A percentile compares a stretch with the other conserved stretches of the same genome.
Evolutionary conservation across 257 asterid genomes (phyloP).

Genomic region (Apocynum venetum): DNA sequence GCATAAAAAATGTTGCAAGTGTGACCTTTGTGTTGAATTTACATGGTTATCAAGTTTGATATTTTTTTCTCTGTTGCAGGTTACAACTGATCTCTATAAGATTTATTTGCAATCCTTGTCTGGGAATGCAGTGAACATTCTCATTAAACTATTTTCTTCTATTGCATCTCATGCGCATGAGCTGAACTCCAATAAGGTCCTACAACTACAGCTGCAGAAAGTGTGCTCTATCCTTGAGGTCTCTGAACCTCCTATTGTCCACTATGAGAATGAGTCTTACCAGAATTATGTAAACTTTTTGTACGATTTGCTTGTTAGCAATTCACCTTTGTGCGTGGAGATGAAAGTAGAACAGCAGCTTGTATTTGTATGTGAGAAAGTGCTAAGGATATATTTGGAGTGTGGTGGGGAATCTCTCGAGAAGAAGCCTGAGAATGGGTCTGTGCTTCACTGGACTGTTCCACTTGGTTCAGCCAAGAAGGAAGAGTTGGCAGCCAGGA

Average conservation of each 20-base stretch:
- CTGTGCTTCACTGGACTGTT: constrained; percentile 47
- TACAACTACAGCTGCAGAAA: constrained; percentile 60
- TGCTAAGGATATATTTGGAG: constrained; percentile 62
- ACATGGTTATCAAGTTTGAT: not conserved
- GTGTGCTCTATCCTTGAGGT: constrained; percentile 68
- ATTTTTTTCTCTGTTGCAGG: constrained; percentile 40
- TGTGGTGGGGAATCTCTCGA: constrained; percentile 53
- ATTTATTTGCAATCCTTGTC: constrained; percentile 53
- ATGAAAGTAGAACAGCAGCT: constrained; percentile 61
- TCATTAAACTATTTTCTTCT: constrained; percentile 50
- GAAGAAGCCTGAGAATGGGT: constrained; percentile 27
- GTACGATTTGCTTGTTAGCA: constrained; percentile 51
- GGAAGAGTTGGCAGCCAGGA: constrained; percentile 88
- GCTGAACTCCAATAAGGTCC: constrained; percentile 46
- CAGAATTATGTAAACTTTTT: constrained; percentile 60
- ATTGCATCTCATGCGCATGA: constrained; percentile 72
- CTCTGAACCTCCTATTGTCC: constrained; percentile 85
- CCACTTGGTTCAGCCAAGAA: constrained; percentile 89
- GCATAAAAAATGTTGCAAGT: not conserved
- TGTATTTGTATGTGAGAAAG: constrained; percentile 61
- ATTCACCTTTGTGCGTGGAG: constrained; percentile 46
- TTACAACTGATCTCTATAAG: constrained; percentile 77
- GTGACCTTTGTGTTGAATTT: constrained; percentile 1
- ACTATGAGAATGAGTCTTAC: constrained; percentile 84
- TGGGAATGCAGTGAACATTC: constrained; percentile 31